Conservation (phyloP, 1,284 basidiomycete species). For the Leccinum griseonigrum region DNA sequence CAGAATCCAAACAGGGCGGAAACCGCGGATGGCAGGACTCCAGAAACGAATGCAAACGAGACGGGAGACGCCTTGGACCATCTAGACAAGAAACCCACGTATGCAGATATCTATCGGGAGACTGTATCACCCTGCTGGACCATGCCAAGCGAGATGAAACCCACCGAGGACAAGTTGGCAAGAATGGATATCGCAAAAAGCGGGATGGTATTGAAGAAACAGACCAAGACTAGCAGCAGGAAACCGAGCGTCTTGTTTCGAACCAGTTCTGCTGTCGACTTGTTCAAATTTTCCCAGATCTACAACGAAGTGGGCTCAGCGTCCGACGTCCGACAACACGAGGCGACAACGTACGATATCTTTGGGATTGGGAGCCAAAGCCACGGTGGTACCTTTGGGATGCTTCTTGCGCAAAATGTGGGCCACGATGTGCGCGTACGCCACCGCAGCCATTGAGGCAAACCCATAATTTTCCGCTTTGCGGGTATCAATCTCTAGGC, state of each 20-base stretch:
- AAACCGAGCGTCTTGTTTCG: conserved; percentile 75
- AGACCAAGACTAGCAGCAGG: conserved; percentile 70
- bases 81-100: conserved; percentile 65
- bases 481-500: conserved; percentile 68
- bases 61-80: conserved; percentile 64
- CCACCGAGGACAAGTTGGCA: conserved; percentile 73
- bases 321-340: neutral
- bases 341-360: conserved; percentile 61
- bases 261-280: conserved; percentile 61
- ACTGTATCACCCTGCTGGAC: conserved; percentile 6
- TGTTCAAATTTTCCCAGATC: conserved; percentile 89
- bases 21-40: conserved; percentile 85
- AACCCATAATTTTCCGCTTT: conserved; percentile 91
- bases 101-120: conserved; percentile 51
- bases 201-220: conserved; percentile 92
- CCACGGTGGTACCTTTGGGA: conserved; percentile 69
- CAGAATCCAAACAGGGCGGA: conserved; percentile 89
- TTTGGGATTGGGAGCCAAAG: conserved; percentile 81
- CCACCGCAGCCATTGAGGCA: conserved; percentile 90
- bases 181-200: conserved; percentile 77
- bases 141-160: conserved; percentile 25
- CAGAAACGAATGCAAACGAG: conserved; percentile 77
- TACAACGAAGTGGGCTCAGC: conserved; percentile 24
- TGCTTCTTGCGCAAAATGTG: conserved; percentile 65
- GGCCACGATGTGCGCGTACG: conserved; percentile 86